phyloP scores from a whole-genome alignment of 306 rosid species.

The Lathyrus oleraceus region DNA sequence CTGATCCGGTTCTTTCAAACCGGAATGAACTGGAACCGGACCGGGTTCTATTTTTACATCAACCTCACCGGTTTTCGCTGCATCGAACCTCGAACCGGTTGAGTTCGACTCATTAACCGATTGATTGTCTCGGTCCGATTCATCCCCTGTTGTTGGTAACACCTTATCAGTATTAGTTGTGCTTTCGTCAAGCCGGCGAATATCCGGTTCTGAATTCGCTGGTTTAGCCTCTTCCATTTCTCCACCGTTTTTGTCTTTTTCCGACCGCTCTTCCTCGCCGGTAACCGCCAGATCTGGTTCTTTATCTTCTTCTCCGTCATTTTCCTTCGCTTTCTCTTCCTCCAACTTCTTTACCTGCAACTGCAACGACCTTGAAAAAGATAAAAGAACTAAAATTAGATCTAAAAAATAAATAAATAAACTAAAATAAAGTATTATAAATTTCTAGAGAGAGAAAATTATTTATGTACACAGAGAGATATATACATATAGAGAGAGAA shows the following conservation, averaged over 20 bases:
- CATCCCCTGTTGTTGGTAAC: slow-evolving; percentile 42
- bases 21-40: slow-evolving; percentile 29
- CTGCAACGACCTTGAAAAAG: slow-evolving; percentile 61
- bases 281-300: slow-evolving; percentile 70
- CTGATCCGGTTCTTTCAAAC: slow-evolving; percentile 38
- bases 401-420: slow-evolving; percentile 32
- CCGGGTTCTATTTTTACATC: slow-evolving; percentile 26
- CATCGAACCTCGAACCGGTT: slow-evolving; percentile 64
- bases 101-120: slow-evolving; percentile 86
- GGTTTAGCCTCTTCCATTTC: slow-evolving; percentile 37
- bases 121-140: slow-evolving; percentile 68
- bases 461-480: not conserved
- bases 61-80: slow-evolving; percentile 42
- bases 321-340: slow-evolving; percentile 54
- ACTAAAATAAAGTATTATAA: slow-evolving; percentile 5
- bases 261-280: slow-evolving; percentile 42
- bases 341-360: slow-evolving; percentile 65
- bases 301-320: slow-evolving; percentile 33
- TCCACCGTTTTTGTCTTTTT: slow-evolving; percentile 51
- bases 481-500: not conserved
- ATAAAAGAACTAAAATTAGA: slow-evolving; percentile 43
- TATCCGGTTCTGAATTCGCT: slow-evolving; percentile 40
- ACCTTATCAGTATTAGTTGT: slow-evolving; percentile 27
- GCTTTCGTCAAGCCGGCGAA: slow-evolving; percentile 37
- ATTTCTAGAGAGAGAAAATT: not conserved